Percentiles rank a stretch among this genome's conserved stretches.
phyloP scores from a whole-genome alignment of 192 early-diverging fungal genomes.

The Globomyces pollinis-pini region DNA sequence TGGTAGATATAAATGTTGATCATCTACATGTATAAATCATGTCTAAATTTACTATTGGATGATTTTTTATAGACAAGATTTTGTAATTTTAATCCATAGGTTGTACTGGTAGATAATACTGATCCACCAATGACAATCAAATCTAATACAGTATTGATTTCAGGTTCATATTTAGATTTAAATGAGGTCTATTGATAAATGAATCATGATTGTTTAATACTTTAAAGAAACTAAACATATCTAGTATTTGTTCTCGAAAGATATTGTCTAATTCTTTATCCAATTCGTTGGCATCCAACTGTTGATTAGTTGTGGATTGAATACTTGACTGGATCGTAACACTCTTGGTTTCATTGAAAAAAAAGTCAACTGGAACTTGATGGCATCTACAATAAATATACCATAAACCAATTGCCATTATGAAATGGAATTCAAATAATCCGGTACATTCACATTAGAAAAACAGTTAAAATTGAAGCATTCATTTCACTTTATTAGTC shows the following conservation, averaged over 20 bases:
- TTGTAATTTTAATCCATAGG: neutral
- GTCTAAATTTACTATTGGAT: neutral
- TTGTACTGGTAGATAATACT: neutral
- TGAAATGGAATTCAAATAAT: no score
- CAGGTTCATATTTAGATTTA: constrained; percentile 1
- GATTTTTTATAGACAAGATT: constrained; percentile 6
- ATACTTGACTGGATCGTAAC: neutral
- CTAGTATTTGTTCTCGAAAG: neutral
- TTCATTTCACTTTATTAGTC: no score
- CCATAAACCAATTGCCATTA: no score
- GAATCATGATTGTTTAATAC: no score
- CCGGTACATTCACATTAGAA: no score
- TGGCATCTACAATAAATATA: no score
- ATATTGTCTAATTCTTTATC: constrained; percentile 8
- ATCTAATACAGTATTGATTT: constrained; percentile 2
- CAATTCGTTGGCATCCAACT: constrained; percentile 11
- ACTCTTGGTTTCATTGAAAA: neutral
- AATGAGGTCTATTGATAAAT: neutral
- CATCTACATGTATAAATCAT: neutral
- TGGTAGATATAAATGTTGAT: neutral
- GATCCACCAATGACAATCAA: constrained; percentile 1
- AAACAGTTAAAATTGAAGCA: no score
- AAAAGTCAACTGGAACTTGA: neutral
- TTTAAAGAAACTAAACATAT: constrained; percentile 1
- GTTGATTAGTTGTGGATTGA: no score